Evolutionary conservation across 139 green algal genomes (phyloP), one percentile per base, ranked within the genome.

Genomic region (Chlorella sorokiniana): DNA sequence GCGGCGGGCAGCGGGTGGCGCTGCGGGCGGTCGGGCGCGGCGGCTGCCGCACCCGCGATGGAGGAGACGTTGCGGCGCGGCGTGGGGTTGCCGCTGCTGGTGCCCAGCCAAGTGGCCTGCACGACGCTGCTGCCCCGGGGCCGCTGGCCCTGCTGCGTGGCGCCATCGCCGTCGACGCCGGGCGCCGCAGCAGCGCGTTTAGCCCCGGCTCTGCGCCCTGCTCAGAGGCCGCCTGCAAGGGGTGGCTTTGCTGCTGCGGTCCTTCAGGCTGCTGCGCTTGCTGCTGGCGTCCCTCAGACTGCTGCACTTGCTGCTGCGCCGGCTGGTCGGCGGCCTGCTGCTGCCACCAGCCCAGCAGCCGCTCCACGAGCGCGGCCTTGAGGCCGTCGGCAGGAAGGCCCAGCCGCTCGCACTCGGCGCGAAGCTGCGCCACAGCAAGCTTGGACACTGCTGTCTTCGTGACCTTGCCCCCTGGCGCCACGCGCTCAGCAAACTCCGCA

Each of bases 51-150:
- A 97, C 69, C 38, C 31, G 89, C 81, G 18, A 95, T 94, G 81
- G 88, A 90, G 72, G 88, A 94, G 27, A 98, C 94, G 84, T 98
- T 99, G 69, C 96, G 89, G 41, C 88, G 70, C 1, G 81, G 48
- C 1, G 91, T 97, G 45, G 95, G 95, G 3, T 83, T 79, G 62
- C 92, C 91, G 25, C 91, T 95, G 20, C 90, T 95, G 16, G 94
- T 98, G 44, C 95, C 95, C 64, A 98, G 86, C 91, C 91, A 98
- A 1, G 93, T 97, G n/a, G 97, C 89, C 0, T 84, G 67, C 62
- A 96, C 65, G 40, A 86, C 89, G 68, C 88, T 25, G 52, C 40
- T 6, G 38, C 37, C 7, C 75, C 61, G 37, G 71, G 45, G 33
- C 35, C 22, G 65, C 16, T 29, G 31, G 65, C 35, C n/a, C 9